phyloP scores from a whole-genome alignment of 2,329 filamentous ascomycete genomes.

The Aspergillus fumigatiaffinis region DNA sequence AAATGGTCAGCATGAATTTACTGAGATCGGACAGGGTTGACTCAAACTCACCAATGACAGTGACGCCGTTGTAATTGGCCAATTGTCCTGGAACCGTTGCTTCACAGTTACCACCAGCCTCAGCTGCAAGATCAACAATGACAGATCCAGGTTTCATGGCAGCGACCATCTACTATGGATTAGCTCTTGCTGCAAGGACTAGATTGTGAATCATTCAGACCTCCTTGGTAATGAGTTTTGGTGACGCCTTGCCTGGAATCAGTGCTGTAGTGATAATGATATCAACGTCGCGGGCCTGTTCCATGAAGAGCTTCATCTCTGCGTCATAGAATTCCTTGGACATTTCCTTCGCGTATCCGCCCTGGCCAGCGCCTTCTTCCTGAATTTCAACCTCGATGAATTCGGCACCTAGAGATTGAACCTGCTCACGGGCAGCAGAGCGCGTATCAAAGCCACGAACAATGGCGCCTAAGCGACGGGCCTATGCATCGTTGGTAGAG shows the following conservation, averaged over 20 bases:
- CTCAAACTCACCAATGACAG: slow-evolving; percentile 65
- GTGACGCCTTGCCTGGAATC: slow-evolving; percentile 78
- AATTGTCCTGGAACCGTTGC: slow-evolving; percentile 72
- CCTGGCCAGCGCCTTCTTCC: slow-evolving; percentile 78
- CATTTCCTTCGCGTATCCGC: slow-evolving; percentile 91
- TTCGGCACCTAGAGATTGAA: slow-evolving; percentile 84
- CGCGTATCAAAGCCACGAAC: slow-evolving; percentile 90
- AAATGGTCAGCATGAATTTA: background rate
- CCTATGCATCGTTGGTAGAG: slow-evolving; percentile 37
- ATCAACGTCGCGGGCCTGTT: slow-evolving; percentile 82
- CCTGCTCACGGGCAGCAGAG: slow-evolving; percentile 80
- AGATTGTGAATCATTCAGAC: slow-evolving; percentile 21
- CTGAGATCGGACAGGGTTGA: background rate
- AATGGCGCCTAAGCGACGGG: slow-evolving; percentile 80
- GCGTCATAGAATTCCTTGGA: slow-evolving; percentile 89
- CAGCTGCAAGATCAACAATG: slow-evolving; percentile 81
- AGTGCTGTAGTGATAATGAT: slow-evolving; percentile 92
- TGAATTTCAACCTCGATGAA: slow-evolving; percentile 82
- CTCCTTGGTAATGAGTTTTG: slow-evolving; percentile 76
- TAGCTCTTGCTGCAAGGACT: background rate
- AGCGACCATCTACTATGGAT: slow-evolving; percentile 59
- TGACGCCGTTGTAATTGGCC: slow-evolving; percentile 69
- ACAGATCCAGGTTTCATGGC: slow-evolving; percentile 90
- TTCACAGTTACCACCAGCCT: slow-evolving; percentile 85
- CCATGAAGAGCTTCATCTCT: slow-evolving; percentile 87